Base-by-base conservation (phyloP, 192 early-diverging fungal species). In the Obelidium mucronatum region DNA sequence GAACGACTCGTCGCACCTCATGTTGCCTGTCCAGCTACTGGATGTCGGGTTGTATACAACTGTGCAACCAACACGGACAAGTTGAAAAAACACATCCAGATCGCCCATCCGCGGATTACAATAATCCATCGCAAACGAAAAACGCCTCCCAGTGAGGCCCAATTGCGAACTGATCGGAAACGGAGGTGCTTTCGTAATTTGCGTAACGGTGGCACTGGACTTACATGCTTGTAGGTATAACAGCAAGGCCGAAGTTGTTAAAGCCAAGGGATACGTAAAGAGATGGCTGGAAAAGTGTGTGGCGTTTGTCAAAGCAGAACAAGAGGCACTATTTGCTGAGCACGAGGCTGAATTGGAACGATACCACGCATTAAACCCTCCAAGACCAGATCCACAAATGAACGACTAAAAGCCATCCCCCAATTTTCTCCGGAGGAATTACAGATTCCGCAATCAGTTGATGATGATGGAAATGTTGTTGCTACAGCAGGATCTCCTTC, bases 341-440 rank as follows among this genome's bases (percentile, higher is more conserved):
- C n/a, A 59, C n/a, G 5, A n/a, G 31, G 24, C 5, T 13, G 5
- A 5, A 24, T 24, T 59, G 8, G 56, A 5, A 8, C 5, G 5
- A 13, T 59, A 59, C 31, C 8, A 59, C 56, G 4, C 5, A 13
- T 4, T n/a, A 59, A 13, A 59, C 24, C n/a, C 56, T 33, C 56
- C 56, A 59, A 4, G 56, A 59, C 56, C 56, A 59, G 24, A 59
- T 24, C 24, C 31, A 59, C 56, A 24, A 59, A 59, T n/a, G n/a
- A 59, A n/a, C 31, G 56, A 13, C 56, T 59, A 8, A 59, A 59
- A 59, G 31, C 56, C 5, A 59, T 59, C 31, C 56, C 31, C 8
- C 56, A 59, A 59, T 44, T 59, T 59, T 59, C 56, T n/a, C 5
- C n/a, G 24, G 56, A 59, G 11, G 56, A 59, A 59, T 59, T 59